These are phyloP conservation scores for Gigaspora rosea DNA, from an alignment of 192 early-diverging fungal genomes.

Conservation along the genomic window DNA sequence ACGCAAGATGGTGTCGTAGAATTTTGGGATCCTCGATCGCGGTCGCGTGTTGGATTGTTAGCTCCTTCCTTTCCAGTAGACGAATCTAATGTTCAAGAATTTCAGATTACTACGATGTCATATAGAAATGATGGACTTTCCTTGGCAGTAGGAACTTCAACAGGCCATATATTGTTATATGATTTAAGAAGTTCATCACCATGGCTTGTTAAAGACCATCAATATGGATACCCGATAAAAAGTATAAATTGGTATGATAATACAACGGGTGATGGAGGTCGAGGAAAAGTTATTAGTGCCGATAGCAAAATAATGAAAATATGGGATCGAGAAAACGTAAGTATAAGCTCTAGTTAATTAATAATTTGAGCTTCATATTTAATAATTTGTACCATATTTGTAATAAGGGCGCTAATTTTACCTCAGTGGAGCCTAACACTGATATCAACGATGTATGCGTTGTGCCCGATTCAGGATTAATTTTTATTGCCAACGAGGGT, in stretches of 20 bases:
- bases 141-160: conserved; percentile 84
- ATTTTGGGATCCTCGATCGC: conserved; percentile 93
- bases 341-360: not conserved
- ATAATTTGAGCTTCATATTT: not conserved
- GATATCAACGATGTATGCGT: conserved; percentile 95
- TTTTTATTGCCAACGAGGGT: conserved; percentile 92
- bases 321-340: conserved; percentile 78
- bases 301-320: conserved; percentile 93
- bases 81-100: conserved; percentile 38
- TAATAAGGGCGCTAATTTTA: conserved; percentile 75
- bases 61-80: conserved; percentile 37
- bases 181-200: conserved; percentile 88
- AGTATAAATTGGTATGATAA: conserved; percentile 76
- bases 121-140: conserved; percentile 88
- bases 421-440: conserved; percentile 86
- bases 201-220: conserved; percentile 92
- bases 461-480: conserved; percentile 77
- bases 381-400: not conserved
- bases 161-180: conserved; percentile 90
- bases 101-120: conserved; percentile 74
- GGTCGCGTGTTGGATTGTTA: conserved; percentile 74
- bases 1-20: conserved; percentile 84
- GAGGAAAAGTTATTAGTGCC: conserved; percentile 80
- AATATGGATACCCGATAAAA: conserved; percentile 95
- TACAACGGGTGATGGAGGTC: conserved; percentile 50